Conservation (phyloP, 495 filamentous ascomycete genomes). For the Hypoxylon rickii region DNA sequence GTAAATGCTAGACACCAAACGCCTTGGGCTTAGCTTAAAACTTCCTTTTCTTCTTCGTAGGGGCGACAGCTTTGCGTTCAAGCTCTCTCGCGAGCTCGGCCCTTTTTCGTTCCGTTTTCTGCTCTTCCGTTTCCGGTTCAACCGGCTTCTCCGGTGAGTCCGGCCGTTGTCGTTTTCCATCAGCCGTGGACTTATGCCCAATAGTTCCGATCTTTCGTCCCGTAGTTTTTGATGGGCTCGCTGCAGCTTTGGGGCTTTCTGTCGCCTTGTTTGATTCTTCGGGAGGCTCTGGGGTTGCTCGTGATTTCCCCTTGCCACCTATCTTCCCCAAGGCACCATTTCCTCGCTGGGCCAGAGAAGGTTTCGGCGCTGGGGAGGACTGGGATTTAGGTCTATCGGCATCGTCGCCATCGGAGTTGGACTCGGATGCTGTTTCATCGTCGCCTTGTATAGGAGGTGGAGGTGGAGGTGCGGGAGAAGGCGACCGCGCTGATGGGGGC, state of each 20-base stretch:
- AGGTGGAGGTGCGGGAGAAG: slow-evolving; percentile 17
- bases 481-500: slow-evolving; percentile 15
- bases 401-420: slow-evolving; percentile 26
- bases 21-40: slow-evolving; percentile 44
- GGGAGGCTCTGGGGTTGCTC: slow-evolving; percentile 30
- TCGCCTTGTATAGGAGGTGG: slow-evolving; percentile 11
- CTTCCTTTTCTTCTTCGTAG: slow-evolving; percentile 70
- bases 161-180: slow-evolving; percentile 24
- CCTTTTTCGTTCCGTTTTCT: slow-evolving; percentile 66
- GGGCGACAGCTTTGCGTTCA: slow-evolving; percentile 64
- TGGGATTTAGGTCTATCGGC: background rate
- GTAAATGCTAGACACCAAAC: background rate
- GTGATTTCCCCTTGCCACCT: slow-evolving; percentile 41
- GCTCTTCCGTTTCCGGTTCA: slow-evolving; percentile 42
- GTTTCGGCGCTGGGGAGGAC: slow-evolving; percentile 24
- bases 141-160: slow-evolving; percentile 9
- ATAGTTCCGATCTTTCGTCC: slow-evolving; percentile 42
- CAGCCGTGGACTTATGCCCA: slow-evolving; percentile 34
- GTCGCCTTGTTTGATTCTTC: slow-evolving; percentile 28
- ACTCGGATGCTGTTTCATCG: slow-evolving; percentile 51
- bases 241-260: slow-evolving; percentile 23
- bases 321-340: slow-evolving; percentile 48
- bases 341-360: slow-evolving; percentile 22
- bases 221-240: slow-evolving; percentile 29
- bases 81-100: slow-evolving; percentile 67